These are phyloP conservation scores for Fusarium torreyae DNA, from an alignment of 2,329 filamentous ascomycete species.

Conservation along the genomic window DNA sequence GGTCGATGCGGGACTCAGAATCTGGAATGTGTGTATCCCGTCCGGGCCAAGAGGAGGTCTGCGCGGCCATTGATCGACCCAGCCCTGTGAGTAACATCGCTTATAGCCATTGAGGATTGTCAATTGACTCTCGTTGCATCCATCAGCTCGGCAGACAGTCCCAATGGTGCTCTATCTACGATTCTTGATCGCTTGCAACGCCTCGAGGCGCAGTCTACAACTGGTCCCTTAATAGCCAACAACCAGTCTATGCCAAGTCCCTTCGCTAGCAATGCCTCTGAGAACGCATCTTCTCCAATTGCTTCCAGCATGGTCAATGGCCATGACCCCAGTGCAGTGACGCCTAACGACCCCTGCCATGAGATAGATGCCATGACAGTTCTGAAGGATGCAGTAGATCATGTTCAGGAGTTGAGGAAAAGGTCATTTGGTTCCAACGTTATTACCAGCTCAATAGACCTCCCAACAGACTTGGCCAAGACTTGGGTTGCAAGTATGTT, in stretches of 20 bases:
- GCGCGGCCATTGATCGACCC: slow-evolving; percentile 33
- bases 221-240: slow-evolving; percentile 4
- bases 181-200: slow-evolving; percentile 53
- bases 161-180: slow-evolving; percentile 42
- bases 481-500: slow-evolving; percentile 49
- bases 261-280: slow-evolving; percentile 33
- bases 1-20: slow-evolving; percentile 48
- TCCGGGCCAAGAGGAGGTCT: slow-evolving; percentile 48
- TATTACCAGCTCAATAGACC: slow-evolving; percentile 46
- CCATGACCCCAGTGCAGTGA: slow-evolving; percentile 21
- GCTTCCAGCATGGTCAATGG: slow-evolving; percentile 18
- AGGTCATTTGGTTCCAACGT: slow-evolving; percentile 38
- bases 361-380: slow-evolving; percentile 49
- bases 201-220: slow-evolving; percentile 46
- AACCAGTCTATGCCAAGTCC: slow-evolving; percentile 10
- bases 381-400: slow-evolving; percentile 51
- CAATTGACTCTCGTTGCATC: slow-evolving; percentile 15
- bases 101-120: slow-evolving; percentile 1
- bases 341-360: neutral
- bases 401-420: slow-evolving; percentile 48
- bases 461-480: slow-evolving; percentile 50
- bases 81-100: slow-evolving; percentile 34
- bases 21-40: slow-evolving; percentile 50
- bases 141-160: slow-evolving; percentile 21
- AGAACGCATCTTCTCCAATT: slow-evolving; percentile 33